phyloP scores from a whole-genome alignment of 805 yeast species.

The Candida peoriensis region DNA sequence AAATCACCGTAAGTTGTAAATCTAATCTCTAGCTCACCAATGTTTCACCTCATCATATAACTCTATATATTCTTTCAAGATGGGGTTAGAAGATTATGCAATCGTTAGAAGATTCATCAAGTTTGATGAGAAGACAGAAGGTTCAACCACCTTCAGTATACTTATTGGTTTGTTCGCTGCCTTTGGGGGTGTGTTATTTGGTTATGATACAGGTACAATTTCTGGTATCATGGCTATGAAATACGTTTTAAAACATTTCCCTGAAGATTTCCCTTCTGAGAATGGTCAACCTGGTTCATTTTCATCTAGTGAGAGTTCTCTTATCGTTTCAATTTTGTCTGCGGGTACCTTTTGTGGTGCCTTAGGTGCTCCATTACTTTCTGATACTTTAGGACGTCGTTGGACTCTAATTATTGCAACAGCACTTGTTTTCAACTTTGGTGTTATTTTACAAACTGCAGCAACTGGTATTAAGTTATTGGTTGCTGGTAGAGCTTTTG shows the following conservation, averaged over 20 bases:
- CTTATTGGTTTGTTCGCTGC: constrained; percentile 59
- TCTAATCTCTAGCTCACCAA: too few relatives aligned
- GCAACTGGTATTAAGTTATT: constrained; percentile 42
- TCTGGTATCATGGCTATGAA: constrained; percentile 64
- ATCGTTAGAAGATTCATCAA: constrained; percentile 34
- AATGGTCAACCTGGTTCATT: constrained; percentile 34
- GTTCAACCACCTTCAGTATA: constrained; percentile 43
- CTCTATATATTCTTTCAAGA: not conserved
- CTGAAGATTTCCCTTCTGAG: constrained; percentile 28
- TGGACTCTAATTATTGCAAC: constrained; percentile 39
- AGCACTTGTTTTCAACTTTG: constrained; percentile 44
- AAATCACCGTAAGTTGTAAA: too few relatives aligned
- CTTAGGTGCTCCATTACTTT: constrained; percentile 50
- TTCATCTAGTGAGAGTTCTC: constrained; percentile 44
- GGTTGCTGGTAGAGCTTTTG: constrained; percentile 65
- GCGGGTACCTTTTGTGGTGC: constrained; percentile 72
- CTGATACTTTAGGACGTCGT: constrained; percentile 54
- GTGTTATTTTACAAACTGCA: constrained; percentile 45
- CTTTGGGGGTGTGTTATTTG: constrained; percentile 62
- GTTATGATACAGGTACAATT: constrained; percentile 67
- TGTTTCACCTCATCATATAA: too few relatives aligned
- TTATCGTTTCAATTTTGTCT: constrained; percentile 70
- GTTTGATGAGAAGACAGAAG: constrained; percentile 43
- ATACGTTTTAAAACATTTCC: constrained; percentile 43
- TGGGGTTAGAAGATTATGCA: constrained; percentile 33